Conservation (phyloP, 2,329 filamentous ascomycete genomes). For the Gnomoniopsis sp. region DNA sequence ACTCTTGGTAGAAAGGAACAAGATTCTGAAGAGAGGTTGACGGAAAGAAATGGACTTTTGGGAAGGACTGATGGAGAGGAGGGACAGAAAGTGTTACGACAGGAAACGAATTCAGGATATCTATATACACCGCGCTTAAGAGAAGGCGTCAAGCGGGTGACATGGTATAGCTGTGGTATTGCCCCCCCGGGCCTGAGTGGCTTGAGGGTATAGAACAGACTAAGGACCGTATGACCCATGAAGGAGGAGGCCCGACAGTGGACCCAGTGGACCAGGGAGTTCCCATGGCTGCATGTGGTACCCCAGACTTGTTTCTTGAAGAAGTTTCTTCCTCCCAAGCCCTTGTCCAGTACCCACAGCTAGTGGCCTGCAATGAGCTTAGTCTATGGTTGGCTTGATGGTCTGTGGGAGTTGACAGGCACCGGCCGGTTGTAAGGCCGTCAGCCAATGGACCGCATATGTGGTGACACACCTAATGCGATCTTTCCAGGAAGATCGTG, state of each 20-base stretch:
- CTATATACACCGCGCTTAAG: slow-evolving; percentile 12
- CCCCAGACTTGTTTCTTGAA: slow-evolving; percentile 4
- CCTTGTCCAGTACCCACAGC: slow-evolving; percentile 5
- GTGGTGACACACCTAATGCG: neutral
- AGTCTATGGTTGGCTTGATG: slow-evolving; percentile 2
- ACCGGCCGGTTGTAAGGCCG: neutral
- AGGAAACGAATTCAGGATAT: neutral
- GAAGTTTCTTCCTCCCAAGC: slow-evolving; percentile 9
- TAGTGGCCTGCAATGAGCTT: neutral
- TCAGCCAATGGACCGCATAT: neutral
- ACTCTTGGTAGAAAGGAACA: slow-evolving; percentile 26
- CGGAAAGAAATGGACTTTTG: slow-evolving; percentile 5
- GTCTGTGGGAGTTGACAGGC: slow-evolving; percentile 2
- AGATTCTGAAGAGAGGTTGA: slow-evolving; percentile 12
- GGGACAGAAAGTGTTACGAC: slow-evolving; percentile 10
- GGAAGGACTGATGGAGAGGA: slow-evolving; percentile 18
- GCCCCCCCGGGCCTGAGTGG: neutral
- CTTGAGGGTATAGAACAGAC: neutral
- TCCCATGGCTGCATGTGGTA: slow-evolving; percentile 10
- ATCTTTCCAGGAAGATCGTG: neutral
- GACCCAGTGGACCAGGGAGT: slow-evolving; percentile 8
- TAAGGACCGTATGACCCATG: slow-evolving; percentile 1
- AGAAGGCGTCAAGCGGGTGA: neutral
- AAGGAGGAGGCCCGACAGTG: slow-evolving; percentile 9
- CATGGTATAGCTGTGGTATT: neutral